Base-by-base conservation (phyloP, 1,284 basidiomycete species). In the Cerrena zonata region DNA sequence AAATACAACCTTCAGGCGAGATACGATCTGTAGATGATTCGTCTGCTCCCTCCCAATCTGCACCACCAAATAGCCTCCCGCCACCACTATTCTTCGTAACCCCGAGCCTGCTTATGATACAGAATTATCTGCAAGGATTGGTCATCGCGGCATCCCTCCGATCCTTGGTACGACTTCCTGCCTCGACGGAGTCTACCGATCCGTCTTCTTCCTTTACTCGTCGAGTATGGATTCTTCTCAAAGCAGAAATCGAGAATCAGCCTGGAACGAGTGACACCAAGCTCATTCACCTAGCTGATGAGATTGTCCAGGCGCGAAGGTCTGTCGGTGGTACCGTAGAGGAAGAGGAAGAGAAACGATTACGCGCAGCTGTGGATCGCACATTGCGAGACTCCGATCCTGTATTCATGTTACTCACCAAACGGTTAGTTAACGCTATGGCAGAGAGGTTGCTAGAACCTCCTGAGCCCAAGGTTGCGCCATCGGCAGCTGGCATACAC, bases 51-150 rank as follows among this genome's bases (percentile, higher is more conserved):
- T 52, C 43, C 1, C 50, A 38, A 4, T 38, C 52, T 11, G 27
- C 42, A 10, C 22, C 55, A 2, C 46, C 52, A 38, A 79, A 84
- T 55, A 46, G 53, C 2, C 70, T 88, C 15, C 82, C 86, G 2
- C 78, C 84, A 1, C 72, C 78, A 15, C 77, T 89, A 55, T 76
- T 85, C 58, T 78, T 86, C 60, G 70, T 71, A 2, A 59, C 70
- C 1, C 78, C 79, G 1, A 61, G 71, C 3, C 70, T 89, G 1
- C 63, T 84, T 45, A 73, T 73, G 56, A 60, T 80, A 13, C 86
- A 89, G 62, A 87, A 89, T 59, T 75, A 76, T 55, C 62, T 89
- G 5, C 87, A 89, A 60, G 85, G 84, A 1, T 70, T 88, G 21
- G 72, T 84, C 22, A 82, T 89, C 47, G 70, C 78, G 24, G 81